These are phyloP conservation scores for Cladosporium cucumerinum DNA, from an alignment of 2,329 filamentous ascomycete species.

Conservation along the genomic window DNA sequence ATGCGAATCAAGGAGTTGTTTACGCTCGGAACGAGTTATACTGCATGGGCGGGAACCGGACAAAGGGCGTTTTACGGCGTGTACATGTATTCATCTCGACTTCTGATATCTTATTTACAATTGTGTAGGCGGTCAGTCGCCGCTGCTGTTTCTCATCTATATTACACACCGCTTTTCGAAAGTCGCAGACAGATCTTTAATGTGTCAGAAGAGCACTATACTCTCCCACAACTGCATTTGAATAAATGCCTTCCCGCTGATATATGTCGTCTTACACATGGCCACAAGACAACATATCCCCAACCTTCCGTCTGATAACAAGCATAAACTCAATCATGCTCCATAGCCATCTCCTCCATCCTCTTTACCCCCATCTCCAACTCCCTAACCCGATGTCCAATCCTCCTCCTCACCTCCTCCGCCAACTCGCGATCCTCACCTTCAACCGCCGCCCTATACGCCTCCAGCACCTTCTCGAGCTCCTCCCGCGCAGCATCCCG, in stretches of 20 bases:
- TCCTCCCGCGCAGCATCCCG: slow-evolving; percentile 53
- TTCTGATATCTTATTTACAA: neutral
- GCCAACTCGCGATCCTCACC: slow-evolving; percentile 42
- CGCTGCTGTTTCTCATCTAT: neutral
- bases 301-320: too few relatives aligned
- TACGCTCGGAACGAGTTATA: neutral
- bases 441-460: slow-evolving; percentile 44
- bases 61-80: slow-evolving; percentile 4
- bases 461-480: slow-evolving; percentile 47
- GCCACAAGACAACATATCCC: neutral
- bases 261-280: neutral
- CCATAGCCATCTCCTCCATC: slow-evolving; percentile 50
- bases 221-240: neutral
- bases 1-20: neutral
- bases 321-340: slow-evolving; percentile 48
- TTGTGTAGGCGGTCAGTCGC: neutral
- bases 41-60: neutral
- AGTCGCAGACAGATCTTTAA: neutral
- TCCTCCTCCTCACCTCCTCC: slow-evolving; percentile 50
- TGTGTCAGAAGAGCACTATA: neutral
- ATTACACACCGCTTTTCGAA: neutral
- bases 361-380: slow-evolving; percentile 50
- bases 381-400: slow-evolving; percentile 52
- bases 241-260: neutral
- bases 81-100: neutral